Percentiles rank a stretch among this genome's conserved stretches.
Conservation (phyloP, 2,329 filamentous ascomycete genomes). For the Lizonia empirigonia region DNA sequence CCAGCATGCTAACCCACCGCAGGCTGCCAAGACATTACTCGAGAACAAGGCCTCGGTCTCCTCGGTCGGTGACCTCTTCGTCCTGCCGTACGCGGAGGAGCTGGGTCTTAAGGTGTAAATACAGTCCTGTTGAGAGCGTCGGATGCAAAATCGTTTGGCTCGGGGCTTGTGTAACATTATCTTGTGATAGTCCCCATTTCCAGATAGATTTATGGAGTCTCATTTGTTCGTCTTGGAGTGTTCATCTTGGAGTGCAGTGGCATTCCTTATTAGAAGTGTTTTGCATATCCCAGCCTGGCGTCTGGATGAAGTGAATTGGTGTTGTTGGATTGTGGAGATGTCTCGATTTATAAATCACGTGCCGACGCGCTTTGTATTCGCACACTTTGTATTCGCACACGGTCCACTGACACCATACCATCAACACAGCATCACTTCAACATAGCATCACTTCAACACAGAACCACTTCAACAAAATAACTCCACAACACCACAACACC, state of each 20-base stretch:
- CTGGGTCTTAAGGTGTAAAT: constrained; percentile 92
- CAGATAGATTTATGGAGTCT: constrained; percentile 48
- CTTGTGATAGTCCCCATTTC: constrained; percentile 50
- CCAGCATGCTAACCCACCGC: constrained; percentile 29
- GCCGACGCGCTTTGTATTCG: too few relatives aligned
- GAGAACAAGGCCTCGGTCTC: constrained; percentile 88
- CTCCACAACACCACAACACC: too few relatives aligned
- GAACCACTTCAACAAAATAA: too few relatives aligned
- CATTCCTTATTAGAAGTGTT: too few relatives aligned
- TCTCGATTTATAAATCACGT: too few relatives aligned
- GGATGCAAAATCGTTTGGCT: constrained; percentile 40
- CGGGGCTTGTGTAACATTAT: constrained; percentile 49
- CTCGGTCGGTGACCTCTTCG: constrained; percentile 87
- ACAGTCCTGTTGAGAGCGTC: constrained; percentile 35
- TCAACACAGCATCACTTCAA: too few relatives aligned
- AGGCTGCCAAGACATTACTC: constrained; percentile 88
- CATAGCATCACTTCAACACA: too few relatives aligned
- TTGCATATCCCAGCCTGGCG: too few relatives aligned
- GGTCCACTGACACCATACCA: too few relatives aligned
- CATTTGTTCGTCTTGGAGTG: not conserved
- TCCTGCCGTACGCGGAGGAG: constrained; percentile 91
- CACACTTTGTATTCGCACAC: too few relatives aligned
- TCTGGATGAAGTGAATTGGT: too few relatives aligned
- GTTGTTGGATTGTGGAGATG: too few relatives aligned
- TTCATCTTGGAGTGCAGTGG: not conserved